Base-by-base conservation (phyloP, 164 flowering plant genomes). In the Nymphaea colorata region DNA sequence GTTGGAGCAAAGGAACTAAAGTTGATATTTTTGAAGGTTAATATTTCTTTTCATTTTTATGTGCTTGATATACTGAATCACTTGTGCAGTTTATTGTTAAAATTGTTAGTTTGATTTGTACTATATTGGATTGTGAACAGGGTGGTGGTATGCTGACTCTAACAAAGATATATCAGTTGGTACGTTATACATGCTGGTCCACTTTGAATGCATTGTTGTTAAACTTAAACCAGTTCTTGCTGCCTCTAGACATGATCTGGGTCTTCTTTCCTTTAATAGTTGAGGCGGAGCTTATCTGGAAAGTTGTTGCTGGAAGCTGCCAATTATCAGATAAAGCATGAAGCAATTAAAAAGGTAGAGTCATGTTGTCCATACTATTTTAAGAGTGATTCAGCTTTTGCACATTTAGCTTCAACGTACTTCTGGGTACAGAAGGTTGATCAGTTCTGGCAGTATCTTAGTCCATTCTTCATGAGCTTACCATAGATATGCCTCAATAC, bases 291-390 rank as follows among this genome's bases (percentile, higher is more conserved):
- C 76, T 75, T 92, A 76, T 79, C 94, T 59, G 88, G 92, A 62
- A 89, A 84, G 81, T 65, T 91, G 75, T 71, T 89, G 41, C 41
- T 81, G 69, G 91, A 92, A 80, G 94, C 90, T 73, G 98, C 98
- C 74, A 92, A 86, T 74, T 89, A 80, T 77, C 91, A 85, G 80
- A 80, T 88, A 44, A 89, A 77, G 75, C 87, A 78, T 65, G 87
- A 86, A 76, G 43, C 86, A 60, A 64, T 89, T 7, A 85, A 67
- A 66, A 87, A 89, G 93, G 98, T 89, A 76, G 53, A 45, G 36
- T 25, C 36, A 25, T 25, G 36, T 25, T 1, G 36, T 25, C 36
- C 0, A 25, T 64, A 59, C 42, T 25, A 25, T 25, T 25, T 25
- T 25, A 25, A 25, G 36, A 25, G 36, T 25, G 36, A 25, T 66